Conservation (phyloP, 2,329 filamentous ascomycete genomes). For the Fusarium musae region DNA sequence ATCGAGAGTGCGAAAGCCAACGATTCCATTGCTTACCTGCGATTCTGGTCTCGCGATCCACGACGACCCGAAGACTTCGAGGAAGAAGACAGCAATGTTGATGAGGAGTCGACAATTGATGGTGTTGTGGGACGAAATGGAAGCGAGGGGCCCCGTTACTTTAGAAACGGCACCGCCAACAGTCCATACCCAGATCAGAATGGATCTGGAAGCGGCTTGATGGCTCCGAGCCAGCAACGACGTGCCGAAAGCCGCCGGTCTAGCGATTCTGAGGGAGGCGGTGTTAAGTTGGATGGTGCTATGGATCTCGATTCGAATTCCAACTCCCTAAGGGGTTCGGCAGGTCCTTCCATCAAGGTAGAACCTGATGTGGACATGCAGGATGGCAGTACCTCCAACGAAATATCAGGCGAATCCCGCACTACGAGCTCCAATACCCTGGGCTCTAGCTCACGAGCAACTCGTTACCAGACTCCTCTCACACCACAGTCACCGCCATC, state of each 20-base stretch:
- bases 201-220: background rate
- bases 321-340: conserved; percentile 38
- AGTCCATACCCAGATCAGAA: background rate
- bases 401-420: conserved; percentile 23
- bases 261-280: conserved; percentile 57
- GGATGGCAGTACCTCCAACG: conserved; percentile 9
- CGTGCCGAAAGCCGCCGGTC: conserved; percentile 45
- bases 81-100: conserved; percentile 54
- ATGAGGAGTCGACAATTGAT: conserved; percentile 16
- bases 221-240: conserved; percentile 2
- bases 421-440: conserved; percentile 24
- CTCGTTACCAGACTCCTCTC: conserved; percentile 26
- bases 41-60: conserved; percentile 86
- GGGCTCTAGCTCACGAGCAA: conserved; percentile 4
- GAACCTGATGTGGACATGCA: conserved; percentile 48
- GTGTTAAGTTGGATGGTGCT: conserved; percentile 55
- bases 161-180: background rate
- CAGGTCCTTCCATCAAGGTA: conserved; percentile 49
- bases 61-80: conserved; percentile 65
- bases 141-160: conserved; percentile 10
- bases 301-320: conserved; percentile 55
- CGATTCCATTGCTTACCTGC: conserved; percentile 89
- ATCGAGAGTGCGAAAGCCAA: conserved; percentile 89
- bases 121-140: background rate
- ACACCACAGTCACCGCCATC: conserved; percentile 29